These are phyloP conservation scores for Pterulicium gracile DNA, from an alignment of 1,284 basidiomycete species.

Conservation along the genomic window DNA sequence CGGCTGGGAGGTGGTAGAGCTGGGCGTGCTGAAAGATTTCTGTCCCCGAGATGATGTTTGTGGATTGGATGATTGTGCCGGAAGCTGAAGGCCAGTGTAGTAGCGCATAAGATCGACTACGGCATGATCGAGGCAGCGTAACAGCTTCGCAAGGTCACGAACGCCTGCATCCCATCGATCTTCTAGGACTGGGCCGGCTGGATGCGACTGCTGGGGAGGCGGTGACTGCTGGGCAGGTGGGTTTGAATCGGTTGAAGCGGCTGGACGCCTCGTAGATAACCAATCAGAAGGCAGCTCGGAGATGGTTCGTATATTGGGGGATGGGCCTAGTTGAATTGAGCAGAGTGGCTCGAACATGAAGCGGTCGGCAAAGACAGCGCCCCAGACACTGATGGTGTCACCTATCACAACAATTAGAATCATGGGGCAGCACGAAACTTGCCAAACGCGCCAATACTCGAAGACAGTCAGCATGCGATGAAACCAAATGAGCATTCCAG, in stretches of 20 bases:
- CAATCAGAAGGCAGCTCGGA: background rate
- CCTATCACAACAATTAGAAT: background rate
- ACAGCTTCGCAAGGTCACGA: background rate
- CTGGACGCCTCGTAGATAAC: background rate
- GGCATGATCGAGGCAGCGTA: background rate
- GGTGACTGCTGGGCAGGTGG: background rate
- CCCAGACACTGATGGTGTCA: background rate
- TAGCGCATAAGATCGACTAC: background rate
- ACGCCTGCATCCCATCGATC: background rate
- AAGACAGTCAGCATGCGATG: background rate
- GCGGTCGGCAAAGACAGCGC: background rate
- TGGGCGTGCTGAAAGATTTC: background rate
- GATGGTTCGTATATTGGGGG: background rate
- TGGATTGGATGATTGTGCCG: background rate
- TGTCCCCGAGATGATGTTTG: background rate
- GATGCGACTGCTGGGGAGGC: background rate
- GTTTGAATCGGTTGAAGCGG: background rate
- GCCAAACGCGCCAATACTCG: background rate
- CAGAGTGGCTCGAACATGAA: background rate
- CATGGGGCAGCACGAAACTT: background rate
- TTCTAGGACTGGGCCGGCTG: background rate
- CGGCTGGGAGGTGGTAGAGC: too few species aligned
- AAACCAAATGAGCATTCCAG: background rate
- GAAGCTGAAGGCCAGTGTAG: background rate
- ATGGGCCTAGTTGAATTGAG: background rate